Evolutionary conservation across 2,329 filamentous ascomycete species (phyloP), one percentile per base, ranked within the genome.

Genomic region (Xylariales sp.): DNA sequence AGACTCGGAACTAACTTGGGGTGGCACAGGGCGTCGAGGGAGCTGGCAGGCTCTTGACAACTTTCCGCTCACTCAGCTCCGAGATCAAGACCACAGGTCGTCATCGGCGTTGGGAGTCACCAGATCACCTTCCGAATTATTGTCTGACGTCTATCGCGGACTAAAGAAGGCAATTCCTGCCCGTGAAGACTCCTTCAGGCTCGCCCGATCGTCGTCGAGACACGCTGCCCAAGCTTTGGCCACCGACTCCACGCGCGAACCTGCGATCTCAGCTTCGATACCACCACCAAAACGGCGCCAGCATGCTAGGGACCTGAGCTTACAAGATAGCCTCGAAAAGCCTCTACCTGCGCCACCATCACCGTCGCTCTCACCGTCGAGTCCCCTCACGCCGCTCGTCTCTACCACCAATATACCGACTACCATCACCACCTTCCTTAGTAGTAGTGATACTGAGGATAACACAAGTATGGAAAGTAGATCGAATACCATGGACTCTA

Each of bases 241-340:
- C 23, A 12, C 55, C 49, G 71, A 62, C 57, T 55, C 76, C 71
- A 52, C 65, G 66, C 32, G 70, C 67, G 68, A 75, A 75, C 65
- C 49, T 48, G 18, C 34, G 41, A 59, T 46, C 18, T 54, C 62
- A 28, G 32, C 67, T 57, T 67, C 58, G 43, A 69, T 61, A 52
- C 50, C 54, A 61, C 70, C 69, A 41, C 62, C 74, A 43, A 23
- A 23, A 23, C 34, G 68, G 43, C 81, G 85, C 79, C 85, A 67
- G 65, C 65, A 88, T 87, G 86, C 79, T 65, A 81, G 84, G 71
- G 85, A 83, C 72, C 69, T 87, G 76, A 89, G 83, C 71, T 78
- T 88, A 57, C 85, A 87, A 74, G 80, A 85, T 65, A 88, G 86
- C 72, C 85, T 89, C 70, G 82, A 83, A 72, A 89, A 89, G 76